phyloP scores from a whole-genome alignment of 192 early-diverging fungal genomes.

The Coemansia erecta region DNA sequence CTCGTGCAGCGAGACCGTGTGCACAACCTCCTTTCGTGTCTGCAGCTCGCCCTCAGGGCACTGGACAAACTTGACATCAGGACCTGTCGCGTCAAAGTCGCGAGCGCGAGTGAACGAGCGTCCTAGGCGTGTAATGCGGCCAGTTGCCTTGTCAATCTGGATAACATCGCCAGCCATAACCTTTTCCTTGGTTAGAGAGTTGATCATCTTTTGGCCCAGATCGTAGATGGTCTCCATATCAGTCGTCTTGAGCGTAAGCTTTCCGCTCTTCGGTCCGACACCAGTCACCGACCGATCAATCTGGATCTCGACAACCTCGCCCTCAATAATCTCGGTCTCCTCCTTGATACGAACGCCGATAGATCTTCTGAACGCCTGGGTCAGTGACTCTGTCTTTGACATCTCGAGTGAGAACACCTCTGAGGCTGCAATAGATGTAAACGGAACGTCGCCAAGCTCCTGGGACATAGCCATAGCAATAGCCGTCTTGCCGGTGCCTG shows the following conservation, averaged over 20 bases:
- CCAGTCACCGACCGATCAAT: slow-evolving; percentile 92
- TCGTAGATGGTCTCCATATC: slow-evolving; percentile 99
- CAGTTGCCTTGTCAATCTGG: slow-evolving; percentile 96
- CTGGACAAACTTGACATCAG: slow-evolving; percentile 96
- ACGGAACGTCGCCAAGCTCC: slow-evolving; percentile 95
- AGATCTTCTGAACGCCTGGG: slow-evolving; percentile 95
- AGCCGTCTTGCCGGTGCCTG: slow-evolving; percentile 98
- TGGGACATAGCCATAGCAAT: slow-evolving; percentile 99
- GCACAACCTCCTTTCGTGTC: slow-evolving; percentile 94
- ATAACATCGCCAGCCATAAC: slow-evolving; percentile 96
- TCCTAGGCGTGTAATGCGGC: slow-evolving; percentile 92
- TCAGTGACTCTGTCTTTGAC: slow-evolving; percentile 97
- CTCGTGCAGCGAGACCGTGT: slow-evolving; percentile 98
- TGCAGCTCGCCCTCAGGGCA: slow-evolving; percentile 99
- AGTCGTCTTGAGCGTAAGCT: slow-evolving; percentile 97
- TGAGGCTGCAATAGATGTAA: slow-evolving; percentile 95
- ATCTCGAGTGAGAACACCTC: slow-evolving; percentile 99
- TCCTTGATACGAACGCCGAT: slow-evolving; percentile 99
- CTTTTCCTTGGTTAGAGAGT: slow-evolving; percentile 95
- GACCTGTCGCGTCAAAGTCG: slow-evolving; percentile 97
- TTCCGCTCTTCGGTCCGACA: slow-evolving; percentile 91
- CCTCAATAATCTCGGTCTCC: slow-evolving; percentile 97
- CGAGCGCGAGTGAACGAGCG: slow-evolving; percentile 95
- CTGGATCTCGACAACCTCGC: slow-evolving; percentile 98
- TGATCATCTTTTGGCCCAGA: slow-evolving; percentile 98